Percentiles rank a stretch among this genome's conserved stretches.
These are phyloP conservation scores for Podospora australis DNA, from an alignment of 495 filamentous ascomycete species.

Conservation along the genomic window DNA sequence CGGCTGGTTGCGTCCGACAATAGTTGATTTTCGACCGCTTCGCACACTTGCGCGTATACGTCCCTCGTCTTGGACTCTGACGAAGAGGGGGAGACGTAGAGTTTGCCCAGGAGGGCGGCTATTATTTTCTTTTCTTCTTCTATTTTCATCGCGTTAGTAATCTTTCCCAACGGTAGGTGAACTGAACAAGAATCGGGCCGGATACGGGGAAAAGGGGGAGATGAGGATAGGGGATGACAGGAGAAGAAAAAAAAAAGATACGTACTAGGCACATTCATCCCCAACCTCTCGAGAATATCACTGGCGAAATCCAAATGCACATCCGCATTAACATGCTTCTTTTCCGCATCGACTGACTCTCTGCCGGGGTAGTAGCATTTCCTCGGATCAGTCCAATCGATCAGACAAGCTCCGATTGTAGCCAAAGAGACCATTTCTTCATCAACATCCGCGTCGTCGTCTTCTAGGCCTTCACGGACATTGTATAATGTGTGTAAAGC, in stretches of 20 bases:
- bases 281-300: conserved; percentile 54
- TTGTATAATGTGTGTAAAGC: conserved; percentile 60
- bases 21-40: conserved; percentile 64
- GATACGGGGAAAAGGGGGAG: too few species aligned
- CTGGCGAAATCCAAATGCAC: conserved; percentile 62
- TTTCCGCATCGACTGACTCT: conserved; percentile 43
- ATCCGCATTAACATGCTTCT: conserved; percentile 56
- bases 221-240: too few species aligned
- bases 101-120: conserved; percentile 70
- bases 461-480: conserved; percentile 64
- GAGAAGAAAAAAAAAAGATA: conserved; percentile 26
- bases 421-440: conserved; percentile 74
- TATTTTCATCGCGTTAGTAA: conserved; percentile 31
- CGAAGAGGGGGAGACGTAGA: conserved; percentile 63
- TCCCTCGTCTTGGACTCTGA: conserved; percentile 42
- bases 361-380: conserved; percentile 68
- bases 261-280: conserved; percentile 54
- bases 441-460: conserved; percentile 71
- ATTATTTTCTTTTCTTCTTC: conserved; percentile 83
- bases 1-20: conserved; percentile 63
- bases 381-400: conserved; percentile 94
- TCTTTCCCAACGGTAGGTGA: conserved; percentile 18
- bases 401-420: conserved; percentile 69
- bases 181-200: conserved; percentile 25
- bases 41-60: conserved; percentile 50